Percentiles rank a stretch among this genome's conserved stretches.
Evolutionary conservation across 257 asterid species (phyloP).

Genomic region (Solanum chiquidenum): DNA sequence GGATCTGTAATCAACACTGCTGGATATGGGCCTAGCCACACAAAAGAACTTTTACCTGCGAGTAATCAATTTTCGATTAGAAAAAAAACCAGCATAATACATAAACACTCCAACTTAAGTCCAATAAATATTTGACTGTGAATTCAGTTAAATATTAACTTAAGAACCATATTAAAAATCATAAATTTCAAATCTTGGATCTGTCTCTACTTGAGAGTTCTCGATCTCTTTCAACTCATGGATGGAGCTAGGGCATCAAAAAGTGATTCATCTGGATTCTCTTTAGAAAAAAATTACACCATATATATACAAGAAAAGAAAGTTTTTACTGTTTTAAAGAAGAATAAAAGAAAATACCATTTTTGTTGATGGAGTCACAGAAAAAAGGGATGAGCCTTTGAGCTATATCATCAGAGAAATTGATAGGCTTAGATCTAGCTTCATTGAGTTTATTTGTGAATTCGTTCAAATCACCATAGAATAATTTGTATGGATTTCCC

Average conservation of each 20-base stretch:
- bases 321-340: neutral
- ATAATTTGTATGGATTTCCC: conserved; percentile 22
- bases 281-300: neutral
- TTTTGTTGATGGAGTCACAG: neutral
- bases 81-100: neutral
- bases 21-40: conserved; percentile 56
- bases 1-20: conserved; percentile 23
- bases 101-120: neutral
- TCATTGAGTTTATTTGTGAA: neutral
- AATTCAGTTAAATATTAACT: no score
- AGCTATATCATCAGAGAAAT: conserved; percentile 16
- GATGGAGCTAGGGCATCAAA: neutral
- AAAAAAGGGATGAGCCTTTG: conserved; percentile 19
- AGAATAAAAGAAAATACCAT: conserved; percentile 17
- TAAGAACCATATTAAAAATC: no score
- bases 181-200: no score
- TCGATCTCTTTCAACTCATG: no score
- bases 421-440: conserved; percentile 25
- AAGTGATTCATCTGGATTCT: neutral
- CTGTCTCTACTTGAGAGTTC: neutral
- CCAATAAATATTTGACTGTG: no score
- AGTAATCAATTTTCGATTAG: neutral
- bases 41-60: conserved; percentile 32
- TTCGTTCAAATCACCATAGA: conserved; percentile 27
- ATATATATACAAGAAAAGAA: no score